These are phyloP conservation scores for Talaromyces nanjingensis DNA, from an alignment of 495 filamentous ascomycete genomes.

Conservation along the genomic window DNA sequence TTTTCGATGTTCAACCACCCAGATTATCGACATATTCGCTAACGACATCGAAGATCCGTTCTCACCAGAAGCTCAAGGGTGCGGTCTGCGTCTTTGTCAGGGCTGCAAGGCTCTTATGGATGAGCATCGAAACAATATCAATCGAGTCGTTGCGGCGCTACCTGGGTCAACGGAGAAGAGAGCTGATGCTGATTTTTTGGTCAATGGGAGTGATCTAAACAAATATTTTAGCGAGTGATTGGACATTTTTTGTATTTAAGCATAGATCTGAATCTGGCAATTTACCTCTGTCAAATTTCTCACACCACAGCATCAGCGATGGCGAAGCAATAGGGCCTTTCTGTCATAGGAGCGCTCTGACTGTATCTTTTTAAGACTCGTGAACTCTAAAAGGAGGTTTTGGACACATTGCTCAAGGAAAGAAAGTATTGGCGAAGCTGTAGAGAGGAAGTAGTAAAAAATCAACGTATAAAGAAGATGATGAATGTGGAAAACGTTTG, in stretches of 20 bases:
- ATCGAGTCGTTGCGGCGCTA: constrained; percentile 16
- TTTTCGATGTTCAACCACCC: constrained; percentile 21
- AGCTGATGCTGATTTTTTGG: constrained; percentile 7
- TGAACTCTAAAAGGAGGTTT: no score
- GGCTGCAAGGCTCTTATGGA: constrained; percentile 22
- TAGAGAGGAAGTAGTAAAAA: no score
- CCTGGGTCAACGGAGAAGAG: neutral
- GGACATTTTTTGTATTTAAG: neutral
- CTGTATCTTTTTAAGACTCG: neutral
- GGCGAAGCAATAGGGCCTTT: neutral
- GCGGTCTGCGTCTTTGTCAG: constrained; percentile 35
- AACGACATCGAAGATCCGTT: constrained; percentile 10
- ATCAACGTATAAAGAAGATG: no score
- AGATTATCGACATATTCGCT: constrained; percentile 11
- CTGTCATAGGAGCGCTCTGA: neutral
- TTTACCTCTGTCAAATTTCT: neutral
- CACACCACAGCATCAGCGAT: neutral
- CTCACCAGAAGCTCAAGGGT: constrained; percentile 19
- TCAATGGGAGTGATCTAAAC: constrained; percentile 3
- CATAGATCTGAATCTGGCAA: neutral
- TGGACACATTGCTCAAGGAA: no score
- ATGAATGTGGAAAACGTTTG: neutral
- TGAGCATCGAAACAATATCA: constrained; percentile 20
- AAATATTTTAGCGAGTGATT: constrained; percentile 6
- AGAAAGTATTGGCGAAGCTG: no score